Evolutionary conservation across 768 basidiomycete genomes (phyloP).

Genomic region (Xanthoconium purpureum): DNA sequence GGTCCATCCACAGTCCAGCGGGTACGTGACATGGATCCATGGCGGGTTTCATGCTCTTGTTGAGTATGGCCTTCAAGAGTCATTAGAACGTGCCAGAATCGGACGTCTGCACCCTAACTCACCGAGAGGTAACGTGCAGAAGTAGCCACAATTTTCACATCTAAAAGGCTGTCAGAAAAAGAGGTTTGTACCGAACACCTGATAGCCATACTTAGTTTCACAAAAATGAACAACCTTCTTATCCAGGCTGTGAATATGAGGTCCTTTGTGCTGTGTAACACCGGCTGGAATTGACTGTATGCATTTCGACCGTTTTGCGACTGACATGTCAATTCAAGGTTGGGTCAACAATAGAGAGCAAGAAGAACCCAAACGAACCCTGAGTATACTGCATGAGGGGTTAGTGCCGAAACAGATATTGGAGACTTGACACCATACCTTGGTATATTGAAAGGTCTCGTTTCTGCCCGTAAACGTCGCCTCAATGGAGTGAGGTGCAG

Average conservation of each 20-base stretch:
- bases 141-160: conserved; percentile 56
- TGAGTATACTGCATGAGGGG: conserved; percentile 45
- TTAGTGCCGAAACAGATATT: not conserved
- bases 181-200: not conserved
- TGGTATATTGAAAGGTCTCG: conserved; percentile 63
- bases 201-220: conserved; percentile 38
- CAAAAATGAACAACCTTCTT: conserved; percentile 52
- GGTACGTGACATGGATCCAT: conserved; percentile 61
- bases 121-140: conserved; percentile 58
- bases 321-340: conserved; percentile 23
- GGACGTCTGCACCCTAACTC: not conserved
- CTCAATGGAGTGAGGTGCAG: conserved; percentile 55
- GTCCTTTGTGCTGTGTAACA: conserved; percentile 40
- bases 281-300: conserved; percentile 45
- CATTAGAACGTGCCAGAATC: not conserved
- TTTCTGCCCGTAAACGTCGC: conserved; percentile 59
- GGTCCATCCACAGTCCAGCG: conserved; percentile 56
- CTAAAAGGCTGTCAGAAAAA: conserved; percentile 23
- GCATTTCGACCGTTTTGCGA: conserved; percentile 51
- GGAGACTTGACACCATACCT: conserved; percentile 36
- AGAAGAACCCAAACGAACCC: conserved; percentile 31
- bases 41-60: conserved; percentile 58
- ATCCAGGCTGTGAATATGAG: conserved; percentile 49
- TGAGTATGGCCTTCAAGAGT: conserved; percentile 49
- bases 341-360: not conserved